phyloP scores from a whole-genome alignment of 2,329 filamentous ascomycete genomes.

The Verticillium zaregamsianum region DNA sequence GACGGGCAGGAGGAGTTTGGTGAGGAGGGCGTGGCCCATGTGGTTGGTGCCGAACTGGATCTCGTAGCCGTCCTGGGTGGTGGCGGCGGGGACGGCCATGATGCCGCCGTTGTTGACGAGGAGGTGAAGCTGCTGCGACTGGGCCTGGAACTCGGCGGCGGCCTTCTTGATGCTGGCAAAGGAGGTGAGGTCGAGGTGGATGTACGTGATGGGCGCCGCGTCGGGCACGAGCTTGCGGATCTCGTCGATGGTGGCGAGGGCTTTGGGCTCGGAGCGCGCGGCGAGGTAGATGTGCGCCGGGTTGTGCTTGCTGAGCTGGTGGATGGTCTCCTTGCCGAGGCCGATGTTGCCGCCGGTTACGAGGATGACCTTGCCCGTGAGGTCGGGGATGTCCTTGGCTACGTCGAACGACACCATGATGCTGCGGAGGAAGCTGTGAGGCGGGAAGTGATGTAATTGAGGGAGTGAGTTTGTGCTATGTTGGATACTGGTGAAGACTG shows the following conservation, averaged over 20 bases:
- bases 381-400: slow-evolving; percentile 33
- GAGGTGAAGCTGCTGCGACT: slow-evolving; percentile 34
- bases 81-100: slow-evolving; percentile 27
- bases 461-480: background rate
- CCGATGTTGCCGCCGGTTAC: slow-evolving; percentile 42
- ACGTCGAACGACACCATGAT: background rate
- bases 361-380: slow-evolving; percentile 44
- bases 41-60: slow-evolving; percentile 45
- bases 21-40: slow-evolving; percentile 40
- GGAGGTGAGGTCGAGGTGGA: slow-evolving; percentile 39
- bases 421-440: background rate
- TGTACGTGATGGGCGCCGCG: slow-evolving; percentile 17
- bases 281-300: slow-evolving; percentile 6
- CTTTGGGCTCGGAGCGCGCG: slow-evolving; percentile 30
- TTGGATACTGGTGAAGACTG: background rate
- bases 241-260: slow-evolving; percentile 27
- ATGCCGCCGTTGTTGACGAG: slow-evolving; percentile 43
- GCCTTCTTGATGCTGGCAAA: slow-evolving; percentile 36
- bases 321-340: slow-evolving; percentile 18
- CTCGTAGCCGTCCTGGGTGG: slow-evolving; percentile 43
- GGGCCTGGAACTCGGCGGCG: slow-evolving; percentile 27
- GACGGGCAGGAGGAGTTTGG: slow-evolving; percentile 27
- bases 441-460: background rate
- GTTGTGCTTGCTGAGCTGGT: slow-evolving; percentile 30
- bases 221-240: slow-evolving; percentile 17